Percentiles rank a stretch among this genome's conserved stretches.
phyloP scores from a whole-genome alignment of 2,329 filamentous ascomycete species.

The Colletotrichum chlorophyti region DNA sequence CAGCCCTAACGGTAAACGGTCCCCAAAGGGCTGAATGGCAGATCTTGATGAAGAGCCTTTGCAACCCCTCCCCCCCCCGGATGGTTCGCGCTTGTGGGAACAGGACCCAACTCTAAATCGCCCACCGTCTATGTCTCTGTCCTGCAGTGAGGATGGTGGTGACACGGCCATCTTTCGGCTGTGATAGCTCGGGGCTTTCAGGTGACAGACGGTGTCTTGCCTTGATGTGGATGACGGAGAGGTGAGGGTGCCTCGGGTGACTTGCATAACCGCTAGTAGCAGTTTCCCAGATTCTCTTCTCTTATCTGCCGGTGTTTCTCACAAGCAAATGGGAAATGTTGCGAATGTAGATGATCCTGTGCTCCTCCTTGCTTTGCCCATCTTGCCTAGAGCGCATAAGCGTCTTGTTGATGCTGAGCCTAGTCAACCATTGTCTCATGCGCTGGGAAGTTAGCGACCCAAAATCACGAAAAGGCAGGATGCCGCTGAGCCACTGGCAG shows the following conservation, averaged over 20 bases:
- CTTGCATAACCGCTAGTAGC: conserved; percentile 19
- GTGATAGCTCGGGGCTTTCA: not conserved
- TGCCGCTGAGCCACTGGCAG: too few relatives aligned
- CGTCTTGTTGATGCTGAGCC: too few relatives aligned
- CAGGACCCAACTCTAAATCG: conserved; percentile 15
- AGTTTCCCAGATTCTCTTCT: too few relatives aligned
- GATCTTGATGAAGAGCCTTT: conserved; percentile 9
- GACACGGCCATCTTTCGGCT: not conserved
- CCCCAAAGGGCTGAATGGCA: conserved; percentile 16
- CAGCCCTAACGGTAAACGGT: not conserved
- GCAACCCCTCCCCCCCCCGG: conserved; percentile 1
- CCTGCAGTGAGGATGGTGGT: not conserved
- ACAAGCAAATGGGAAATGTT: conserved; percentile 13
- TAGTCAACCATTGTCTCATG: too few relatives aligned
- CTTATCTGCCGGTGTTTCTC: conserved; percentile 14
- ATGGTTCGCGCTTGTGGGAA: conserved; percentile 22
- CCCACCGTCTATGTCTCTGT: conserved; percentile 1
- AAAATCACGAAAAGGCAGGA: too few relatives aligned
- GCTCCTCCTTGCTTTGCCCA: not conserved
- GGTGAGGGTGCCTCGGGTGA: conserved; percentile 19
- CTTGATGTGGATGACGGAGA: not conserved
- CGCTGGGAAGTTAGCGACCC: too few relatives aligned
- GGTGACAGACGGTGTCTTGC: conserved; percentile 3
- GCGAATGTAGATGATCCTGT: too few relatives aligned
- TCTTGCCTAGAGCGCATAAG: too few relatives aligned